phyloP scores from a whole-genome alignment of 495 filamentous ascomycete species.

The Hamigera avellanea region DNA sequence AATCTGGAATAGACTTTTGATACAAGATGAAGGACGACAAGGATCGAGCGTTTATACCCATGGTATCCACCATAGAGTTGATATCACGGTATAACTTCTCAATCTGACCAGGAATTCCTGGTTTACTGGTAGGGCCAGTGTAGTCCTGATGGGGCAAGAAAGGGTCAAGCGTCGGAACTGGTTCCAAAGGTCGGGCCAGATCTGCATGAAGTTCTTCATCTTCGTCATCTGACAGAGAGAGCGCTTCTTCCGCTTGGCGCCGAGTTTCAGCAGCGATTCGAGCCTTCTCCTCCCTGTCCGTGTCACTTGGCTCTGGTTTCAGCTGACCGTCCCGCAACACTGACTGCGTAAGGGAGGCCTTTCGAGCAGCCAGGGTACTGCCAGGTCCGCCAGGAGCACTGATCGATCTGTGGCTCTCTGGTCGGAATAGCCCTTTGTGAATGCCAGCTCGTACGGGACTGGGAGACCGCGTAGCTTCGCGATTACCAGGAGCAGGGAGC shows the following conservation, averaged over 20 bases:
- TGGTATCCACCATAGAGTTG: slow-evolving; percentile 89
- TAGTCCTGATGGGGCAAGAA: slow-evolving; percentile 66
- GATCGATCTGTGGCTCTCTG: slow-evolving; percentile 42
- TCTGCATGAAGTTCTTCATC: slow-evolving; percentile 49
- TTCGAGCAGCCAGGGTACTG: slow-evolving; percentile 26
- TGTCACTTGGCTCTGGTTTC: slow-evolving; percentile 12
- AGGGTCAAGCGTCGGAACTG: slow-evolving; percentile 41
- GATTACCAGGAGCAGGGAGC: slow-evolving; percentile 47
- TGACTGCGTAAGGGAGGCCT: slow-evolving; percentile 24
- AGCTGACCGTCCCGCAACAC: slow-evolving; percentile 21
- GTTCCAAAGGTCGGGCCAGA: slow-evolving; percentile 39
- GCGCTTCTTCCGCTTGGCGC: slow-evolving; percentile 27
- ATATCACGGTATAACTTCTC: slow-evolving; percentile 85
- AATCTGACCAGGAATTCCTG: slow-evolving; percentile 62
- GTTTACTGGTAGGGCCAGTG: slow-evolving; percentile 40
- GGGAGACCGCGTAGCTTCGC: slow-evolving; percentile 61
- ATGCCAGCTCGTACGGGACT: slow-evolving; percentile 55
- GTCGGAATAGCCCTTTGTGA: slow-evolving; percentile 32
- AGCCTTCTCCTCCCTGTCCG: slow-evolving; percentile 19
- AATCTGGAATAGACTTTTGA: slow-evolving; percentile 43
- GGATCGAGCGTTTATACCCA: slow-evolving; percentile 76
- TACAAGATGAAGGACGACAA: slow-evolving; percentile 56
- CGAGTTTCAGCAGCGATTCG: slow-evolving; percentile 15
- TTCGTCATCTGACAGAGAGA: slow-evolving; percentile 46
- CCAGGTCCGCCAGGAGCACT: slow-evolving; percentile 40